Conservation (phyloP, 768 basidiomycete genomes). For the Mycena vitilis region DNA sequence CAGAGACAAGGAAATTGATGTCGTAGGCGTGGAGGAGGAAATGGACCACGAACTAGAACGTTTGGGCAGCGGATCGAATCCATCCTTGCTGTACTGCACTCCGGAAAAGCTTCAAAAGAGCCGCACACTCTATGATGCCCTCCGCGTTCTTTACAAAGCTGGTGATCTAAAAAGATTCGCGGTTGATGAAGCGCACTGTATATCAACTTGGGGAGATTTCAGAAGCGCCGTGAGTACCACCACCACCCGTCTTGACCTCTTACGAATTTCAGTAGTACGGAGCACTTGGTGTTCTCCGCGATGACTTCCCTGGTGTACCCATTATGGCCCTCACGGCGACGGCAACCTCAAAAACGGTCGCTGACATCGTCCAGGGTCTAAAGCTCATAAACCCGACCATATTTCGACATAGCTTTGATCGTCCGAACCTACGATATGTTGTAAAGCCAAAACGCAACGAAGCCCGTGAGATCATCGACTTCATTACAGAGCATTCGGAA, state of each 20-base stretch:
- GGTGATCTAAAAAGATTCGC: constrained; percentile 15
- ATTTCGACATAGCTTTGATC: constrained; percentile 70
- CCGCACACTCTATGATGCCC: not conserved
- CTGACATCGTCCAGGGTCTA: constrained; percentile 43
- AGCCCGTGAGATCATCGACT: not conserved
- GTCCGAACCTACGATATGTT: constrained; percentile 75
- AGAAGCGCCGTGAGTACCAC: not conserved
- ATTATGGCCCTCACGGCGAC: constrained; percentile 85
- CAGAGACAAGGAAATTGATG: constrained; percentile 59
- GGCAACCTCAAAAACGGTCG: constrained; percentile 55
- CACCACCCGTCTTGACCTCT: not conserved
- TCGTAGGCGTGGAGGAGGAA: constrained; percentile 16
- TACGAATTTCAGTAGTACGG: constrained; percentile 52
- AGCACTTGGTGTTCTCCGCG: constrained; percentile 60
- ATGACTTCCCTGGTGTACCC: constrained; percentile 68
- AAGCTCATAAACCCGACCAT: constrained; percentile 45
- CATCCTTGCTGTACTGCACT: constrained; percentile 17
- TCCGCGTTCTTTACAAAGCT: not conserved
- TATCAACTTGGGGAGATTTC: constrained; percentile 19
- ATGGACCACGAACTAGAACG: not conserved
- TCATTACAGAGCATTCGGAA: not conserved
- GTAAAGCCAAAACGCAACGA: constrained; percentile 56
- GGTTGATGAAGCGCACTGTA: constrained; percentile 28
- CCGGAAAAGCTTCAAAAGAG: constrained; percentile 18
- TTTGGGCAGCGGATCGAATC: not conserved